A percentile compares a stretch with the other conserved stretches of the same genome.
Evolutionary conservation across 441 rosid genomes (phyloP).

Genomic region (Hypseocharis bilobata): DNA sequence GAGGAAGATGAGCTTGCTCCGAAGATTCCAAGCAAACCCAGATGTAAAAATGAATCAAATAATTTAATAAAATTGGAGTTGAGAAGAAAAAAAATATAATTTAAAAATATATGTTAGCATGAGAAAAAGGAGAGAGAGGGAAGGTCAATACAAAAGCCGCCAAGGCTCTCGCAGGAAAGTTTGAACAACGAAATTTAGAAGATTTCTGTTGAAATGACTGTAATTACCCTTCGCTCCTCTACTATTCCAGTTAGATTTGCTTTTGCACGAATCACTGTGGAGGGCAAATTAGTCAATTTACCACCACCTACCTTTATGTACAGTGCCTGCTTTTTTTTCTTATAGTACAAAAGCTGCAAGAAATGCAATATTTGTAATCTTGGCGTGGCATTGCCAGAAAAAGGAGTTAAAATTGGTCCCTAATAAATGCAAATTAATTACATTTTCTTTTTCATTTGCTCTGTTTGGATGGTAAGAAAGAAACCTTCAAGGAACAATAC

Average conservation of each 20-base stretch:
- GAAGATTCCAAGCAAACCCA: constrained; percentile 1
- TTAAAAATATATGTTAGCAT: neutral
- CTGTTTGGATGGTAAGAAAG: no score
- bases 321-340: no score
- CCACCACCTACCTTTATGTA: neutral
- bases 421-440: no score
- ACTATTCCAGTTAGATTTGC: neutral
- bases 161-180: constrained; percentile 17
- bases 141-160: constrained; percentile 25
- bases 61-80: neutral
- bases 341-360: no score
- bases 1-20: neutral
- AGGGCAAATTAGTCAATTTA: neutral
- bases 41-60: neutral
- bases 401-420: no score
- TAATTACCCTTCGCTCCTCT: constrained; percentile 1
- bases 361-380: neutral
- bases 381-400: no score
- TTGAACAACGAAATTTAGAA: neutral
- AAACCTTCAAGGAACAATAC: no score
- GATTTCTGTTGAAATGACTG: constrained; percentile 8
- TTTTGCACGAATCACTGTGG: neutral
- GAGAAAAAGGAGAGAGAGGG: constrained; percentile 7
- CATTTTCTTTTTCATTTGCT: no score
- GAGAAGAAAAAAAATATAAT: neutral